Conservation (phyloP, 2,329 filamentous ascomycete species). For the Teratosphaeria nubilosa region DNA sequence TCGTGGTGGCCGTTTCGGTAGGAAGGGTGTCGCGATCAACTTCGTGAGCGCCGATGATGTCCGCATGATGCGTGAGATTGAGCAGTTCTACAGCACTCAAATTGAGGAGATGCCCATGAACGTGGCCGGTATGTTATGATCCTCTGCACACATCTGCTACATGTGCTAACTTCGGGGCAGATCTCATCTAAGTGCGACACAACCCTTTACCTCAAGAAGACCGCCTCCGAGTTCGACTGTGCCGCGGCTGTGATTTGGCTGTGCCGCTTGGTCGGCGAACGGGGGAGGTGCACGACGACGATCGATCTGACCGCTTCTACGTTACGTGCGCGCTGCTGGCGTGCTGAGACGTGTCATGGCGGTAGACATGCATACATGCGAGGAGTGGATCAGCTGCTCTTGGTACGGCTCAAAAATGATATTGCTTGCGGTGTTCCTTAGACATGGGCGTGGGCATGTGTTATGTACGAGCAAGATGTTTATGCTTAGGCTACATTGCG, state of each 20-base stretch:
- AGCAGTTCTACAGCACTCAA: constrained; percentile 99
- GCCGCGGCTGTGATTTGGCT: constrained; percentile 6
- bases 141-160: background rate
- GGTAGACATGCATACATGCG: constrained; percentile 17
- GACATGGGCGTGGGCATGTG: constrained; percentile 14
- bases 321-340: background rate
- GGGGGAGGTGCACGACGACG: background rate
- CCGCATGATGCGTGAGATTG: constrained; percentile 99
- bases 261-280: background rate
- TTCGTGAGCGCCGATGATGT: constrained; percentile 99
- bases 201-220: constrained; percentile 5
- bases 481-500: constrained; percentile 21
- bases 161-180: constrained; percentile 31
- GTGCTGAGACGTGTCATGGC: constrained; percentile 9
- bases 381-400: constrained; percentile 15
- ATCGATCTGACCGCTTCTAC: constrained; percentile 1
- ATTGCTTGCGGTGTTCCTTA: constrained; percentile 17
- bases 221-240: constrained; percentile 14
- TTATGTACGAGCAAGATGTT: constrained; percentile 22
- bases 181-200: constrained; percentile 28
- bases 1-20: constrained; percentile 98
- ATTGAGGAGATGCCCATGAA: constrained; percentile 99
- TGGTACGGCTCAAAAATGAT: constrained; percentile 18
- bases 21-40: constrained; percentile 99
- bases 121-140: constrained; percentile 48